Evolutionary conservation across 2,329 filamentous ascomycete species (phyloP), one percentile per base, ranked within the genome.

Genomic region (Microcyclospora tardicrescens): DNA sequence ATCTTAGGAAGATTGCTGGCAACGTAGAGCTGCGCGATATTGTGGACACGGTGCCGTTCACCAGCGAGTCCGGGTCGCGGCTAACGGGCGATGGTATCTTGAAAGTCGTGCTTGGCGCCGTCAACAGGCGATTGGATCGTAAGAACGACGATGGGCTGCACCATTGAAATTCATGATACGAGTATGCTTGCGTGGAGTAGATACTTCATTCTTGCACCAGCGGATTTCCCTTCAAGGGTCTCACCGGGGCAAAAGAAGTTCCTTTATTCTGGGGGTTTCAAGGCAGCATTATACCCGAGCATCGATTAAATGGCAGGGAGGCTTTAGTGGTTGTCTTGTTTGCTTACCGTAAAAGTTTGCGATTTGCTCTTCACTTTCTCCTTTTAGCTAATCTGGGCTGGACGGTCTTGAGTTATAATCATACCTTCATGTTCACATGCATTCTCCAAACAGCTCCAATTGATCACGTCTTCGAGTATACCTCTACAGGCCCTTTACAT

Each of bases 31-130:
- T 89, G 12, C 68, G 89, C 13, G 89, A 96, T 62, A 95, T 96
- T 54, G 85, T 95, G 12, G 89, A 96, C 60, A 93, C 87, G 0
- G 79, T 86, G 28, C 81, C 82, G 0, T 94, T 81, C 69, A 73
- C 66, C 15, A 68, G 66, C 1, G 64, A 63, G 8, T 60, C 65
- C 14, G 63, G 63, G 16, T 64, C 65, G n/a, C 54, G 54, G 6
- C 64, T 95, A 34, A 78, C 75, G 1, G 79, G 71, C 0, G 75
- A 84, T 2, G 76, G 72, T 0, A 80, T 95, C 33, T 62, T 95
- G 43, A 96, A 95, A 62, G 75, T 76, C 19, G 81, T 93, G 0
- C 67, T 94, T 4, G 87, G 86, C 2, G 74, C 78, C 0, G 82
- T 94, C 8, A 75, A 84, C 48, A 70, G 75, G 51, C 65, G 71